Base-by-base conservation (phyloP, 176 grass and related monocot species). In the Bromus sterilis region DNA sequence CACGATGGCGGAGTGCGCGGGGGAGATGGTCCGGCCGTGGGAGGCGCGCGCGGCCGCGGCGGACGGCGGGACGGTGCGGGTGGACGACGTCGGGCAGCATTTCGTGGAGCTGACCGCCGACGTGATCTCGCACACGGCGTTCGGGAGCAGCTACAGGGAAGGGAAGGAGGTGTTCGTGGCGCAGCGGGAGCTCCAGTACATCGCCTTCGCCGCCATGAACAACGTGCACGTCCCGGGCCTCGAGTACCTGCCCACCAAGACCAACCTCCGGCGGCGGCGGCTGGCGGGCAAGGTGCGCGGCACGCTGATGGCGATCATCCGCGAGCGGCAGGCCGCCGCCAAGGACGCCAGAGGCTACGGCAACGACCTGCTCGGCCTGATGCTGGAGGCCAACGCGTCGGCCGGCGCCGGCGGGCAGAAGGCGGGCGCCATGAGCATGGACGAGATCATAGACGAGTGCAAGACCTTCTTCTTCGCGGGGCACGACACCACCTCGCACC, bases 391-490 rank as follows among this genome's bases (percentile, higher is more conserved):
- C 15, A 86, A 78, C 76, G 57, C 57, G 4, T 34, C 61, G 15
- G 30, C 13, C 23, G 79, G 4, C 40, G 36, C 5, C 37, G 55
- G 2, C 20, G 37, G 18, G 6, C 18, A 30, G 24, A 43, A 37
- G 9, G 48, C 20, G 6, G 39, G 14, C 29, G 4, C 37, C 32
- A 80, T 91, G 65, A 81, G 9, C 71, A 83, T 92, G 75, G 83
- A 92, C n/a, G 90, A 92, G 63, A 86, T 92, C 33, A 66, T 92
- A 29, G 87, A 86, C 13, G 90, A 92, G 84, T 89, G 84, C 90
- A 92, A 92, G 80, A 92, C 90, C 2, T 92, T 92, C 84, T 92
- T 84, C 87, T 86, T 92, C 40, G 87, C 87, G 7, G 90, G 86
- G 24, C 84, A 92, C 13, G 90, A 92, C 55, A 89, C 83, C 3